These are phyloP conservation scores for Daldinia sp. DNA, from an alignment of 2,329 filamentous ascomycete genomes.

Conservation along the genomic window DNA sequence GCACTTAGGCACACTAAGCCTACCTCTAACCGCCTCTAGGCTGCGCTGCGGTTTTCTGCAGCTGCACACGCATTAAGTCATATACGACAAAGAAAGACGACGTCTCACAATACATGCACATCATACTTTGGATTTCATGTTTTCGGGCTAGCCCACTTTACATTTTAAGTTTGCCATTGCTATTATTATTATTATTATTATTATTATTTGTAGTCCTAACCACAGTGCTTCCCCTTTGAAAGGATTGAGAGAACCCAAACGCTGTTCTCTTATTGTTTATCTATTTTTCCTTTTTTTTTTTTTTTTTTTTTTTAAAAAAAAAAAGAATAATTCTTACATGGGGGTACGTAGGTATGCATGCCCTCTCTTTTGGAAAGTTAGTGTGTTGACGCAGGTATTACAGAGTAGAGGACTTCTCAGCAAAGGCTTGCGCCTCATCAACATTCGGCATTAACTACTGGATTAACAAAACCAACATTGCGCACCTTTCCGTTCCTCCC, in stretches of 20 bases:
- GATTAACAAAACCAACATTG: slow-evolving; percentile 25
- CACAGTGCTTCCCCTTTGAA: slow-evolving; percentile 32
- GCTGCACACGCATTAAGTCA: slow-evolving; percentile 46
- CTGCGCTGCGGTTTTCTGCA: slow-evolving; percentile 38
- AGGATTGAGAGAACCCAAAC: slow-evolving; percentile 32
- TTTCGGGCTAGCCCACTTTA: slow-evolving; percentile 14
- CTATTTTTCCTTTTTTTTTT: background rate
- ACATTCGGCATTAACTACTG: slow-evolving; percentile 22
- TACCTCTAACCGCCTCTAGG: background rate
- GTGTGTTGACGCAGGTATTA: slow-evolving; percentile 11
- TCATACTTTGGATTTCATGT: slow-evolving; percentile 36
- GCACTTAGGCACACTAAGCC: background rate
- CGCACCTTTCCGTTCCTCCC: slow-evolving; percentile 9
- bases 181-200: slow-evolving; percentile 4
- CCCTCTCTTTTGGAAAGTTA: slow-evolving; percentile 16
- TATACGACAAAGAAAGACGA: slow-evolving; percentile 45
- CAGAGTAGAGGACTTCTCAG: background rate
- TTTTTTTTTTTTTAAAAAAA: background rate
- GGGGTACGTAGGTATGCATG: slow-evolving; percentile 15
- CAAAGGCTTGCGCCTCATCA: slow-evolving; percentile 29
- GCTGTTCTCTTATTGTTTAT: background rate
- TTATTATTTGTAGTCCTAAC: slow-evolving; percentile 41
- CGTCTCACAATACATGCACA: slow-evolving; percentile 36
- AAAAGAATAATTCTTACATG: slow-evolving; percentile 3
- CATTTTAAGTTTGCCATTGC: background rate